These are phyloP conservation scores for Penicillium odoratum DNA, from an alignment of 495 filamentous ascomycete genomes.

Conservation along the genomic window DNA sequence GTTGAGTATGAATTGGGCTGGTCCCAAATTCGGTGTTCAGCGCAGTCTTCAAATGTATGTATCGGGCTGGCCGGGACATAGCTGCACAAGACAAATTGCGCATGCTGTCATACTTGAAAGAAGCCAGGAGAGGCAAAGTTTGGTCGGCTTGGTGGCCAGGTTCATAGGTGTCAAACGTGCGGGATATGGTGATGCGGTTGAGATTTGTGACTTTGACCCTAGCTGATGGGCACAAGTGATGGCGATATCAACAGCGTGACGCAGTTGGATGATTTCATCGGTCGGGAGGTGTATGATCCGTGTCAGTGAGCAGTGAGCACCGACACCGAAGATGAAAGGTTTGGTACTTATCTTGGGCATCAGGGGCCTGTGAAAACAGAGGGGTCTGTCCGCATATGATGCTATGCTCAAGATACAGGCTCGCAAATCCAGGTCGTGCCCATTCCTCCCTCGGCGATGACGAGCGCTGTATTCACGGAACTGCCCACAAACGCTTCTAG, in stretches of 20 bases:
- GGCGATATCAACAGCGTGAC: neutral
- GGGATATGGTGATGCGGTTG: conserved; percentile 1
- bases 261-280: neutral
- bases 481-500: neutral
- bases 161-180: neutral
- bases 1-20: neutral
- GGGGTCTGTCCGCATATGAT: no score
- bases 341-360: neutral
- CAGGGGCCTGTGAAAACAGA: neutral
- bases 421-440: no score
- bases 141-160: neutral
- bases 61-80: neutral
- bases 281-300: neutral
- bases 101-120: neutral
- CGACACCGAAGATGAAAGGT: neutral
- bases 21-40: neutral
- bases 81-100: neutral
- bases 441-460: no score
- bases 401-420: no score
- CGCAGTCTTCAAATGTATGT: neutral
- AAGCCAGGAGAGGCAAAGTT: neutral
- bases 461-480: no score
- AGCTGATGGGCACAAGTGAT: neutral
- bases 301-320: neutral
- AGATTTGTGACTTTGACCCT: neutral